A percentile compares a stretch with the other conserved stretches of the same genome.
These are phyloP conservation scores for Leccinum boreale DNA, from an alignment of 768 basidiomycete genomes.

Conservation along the genomic window DNA sequence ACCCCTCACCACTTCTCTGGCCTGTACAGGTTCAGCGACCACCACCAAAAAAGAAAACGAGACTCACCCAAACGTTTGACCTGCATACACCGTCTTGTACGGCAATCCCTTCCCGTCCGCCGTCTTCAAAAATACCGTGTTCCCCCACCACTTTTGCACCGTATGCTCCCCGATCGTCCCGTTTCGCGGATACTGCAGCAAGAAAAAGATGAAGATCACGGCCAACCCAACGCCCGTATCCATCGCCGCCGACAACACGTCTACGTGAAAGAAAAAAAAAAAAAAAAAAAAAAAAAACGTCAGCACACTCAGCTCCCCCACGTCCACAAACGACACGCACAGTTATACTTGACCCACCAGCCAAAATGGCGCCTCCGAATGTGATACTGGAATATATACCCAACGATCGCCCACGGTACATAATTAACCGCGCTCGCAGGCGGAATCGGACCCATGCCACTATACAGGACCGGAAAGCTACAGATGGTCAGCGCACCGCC, in stretches of 20 bases:
- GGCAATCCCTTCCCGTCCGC: slow-evolving; percentile 14
- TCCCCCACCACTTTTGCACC: slow-evolving; percentile 72
- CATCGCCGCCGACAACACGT: slow-evolving; percentile 69
- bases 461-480: neutral
- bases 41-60: too few relatives aligned
- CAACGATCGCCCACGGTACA: slow-evolving; percentile 62
- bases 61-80: slow-evolving; percentile 30
- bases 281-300: neutral
- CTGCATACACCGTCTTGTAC: slow-evolving; percentile 8
- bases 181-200: slow-evolving; percentile 60
- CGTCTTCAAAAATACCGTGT: slow-evolving; percentile 37
- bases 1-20: slow-evolving; percentile 10
- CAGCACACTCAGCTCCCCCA: slow-evolving; percentile 13
- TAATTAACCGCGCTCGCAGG: slow-evolving; percentile 67
- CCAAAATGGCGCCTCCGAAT: slow-evolving; percentile 59
- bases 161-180: slow-evolving; percentile 54
- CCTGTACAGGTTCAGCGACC: slow-evolving; percentile 1
- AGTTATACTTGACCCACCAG: slow-evolving; percentile 63
- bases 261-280: slow-evolving; percentile 15
- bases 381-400: slow-evolving; percentile 63
- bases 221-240: slow-evolving; percentile 67
- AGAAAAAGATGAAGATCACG: slow-evolving; percentile 55
- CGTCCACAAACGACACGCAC: slow-evolving; percentile 14
- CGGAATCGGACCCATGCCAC: slow-evolving; percentile 41
- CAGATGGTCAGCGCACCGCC: neutral